Evolutionary conservation across 2,329 filamentous ascomycete genomes (phyloP), one percentile per base, ranked within the genome.

Genomic region (Fusarium domesticum): DNA sequence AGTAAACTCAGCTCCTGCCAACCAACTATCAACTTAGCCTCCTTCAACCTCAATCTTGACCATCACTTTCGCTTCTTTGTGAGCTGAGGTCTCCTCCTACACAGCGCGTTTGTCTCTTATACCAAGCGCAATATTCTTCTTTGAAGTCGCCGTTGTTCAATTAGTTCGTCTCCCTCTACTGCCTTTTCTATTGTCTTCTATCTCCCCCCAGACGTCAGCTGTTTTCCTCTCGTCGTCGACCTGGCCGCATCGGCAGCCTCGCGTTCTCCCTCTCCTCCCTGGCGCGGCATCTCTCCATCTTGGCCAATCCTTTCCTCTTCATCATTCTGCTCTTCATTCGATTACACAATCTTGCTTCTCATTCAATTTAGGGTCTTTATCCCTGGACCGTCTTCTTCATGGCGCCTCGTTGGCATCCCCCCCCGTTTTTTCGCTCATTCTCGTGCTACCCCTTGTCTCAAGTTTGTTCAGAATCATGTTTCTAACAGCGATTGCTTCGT

Each of bases 401-500:
- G 43, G 40, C 46, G 56, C 56, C 54, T 63, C 54, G 59, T 58
- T 60, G 56, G 56, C 58, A 52, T 54, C 37, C 51, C 48, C 53
- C 30, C 32, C 54, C 43, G 45, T 50, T 56, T 56, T 59, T 40
- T 50, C 55, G 42, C 47, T 53, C 47, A 33, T 35, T 45, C 42
- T 47, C 49, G 48, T 53, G 42, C 45, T 54, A 50, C 49, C 50
- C 56, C 54, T 48, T 54, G 25, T 51, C 47, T 50, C 47, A 50
- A 47, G 39, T 47, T 40, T 58, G 41, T 59, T 67, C 63, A 72
- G 68, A 67, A 72, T 74, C 65, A 64, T 65, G 67, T 71, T 66
- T 80, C 77, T 80, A 79, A 80, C 76, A 60, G 68, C 72, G 72
- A 72, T 70, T 70, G 68, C 72, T 63, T 71, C 66, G 70, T 69